phyloP scores from a whole-genome alignment of 345 rosid genomes.

The Gossypium raimondii region DNA sequence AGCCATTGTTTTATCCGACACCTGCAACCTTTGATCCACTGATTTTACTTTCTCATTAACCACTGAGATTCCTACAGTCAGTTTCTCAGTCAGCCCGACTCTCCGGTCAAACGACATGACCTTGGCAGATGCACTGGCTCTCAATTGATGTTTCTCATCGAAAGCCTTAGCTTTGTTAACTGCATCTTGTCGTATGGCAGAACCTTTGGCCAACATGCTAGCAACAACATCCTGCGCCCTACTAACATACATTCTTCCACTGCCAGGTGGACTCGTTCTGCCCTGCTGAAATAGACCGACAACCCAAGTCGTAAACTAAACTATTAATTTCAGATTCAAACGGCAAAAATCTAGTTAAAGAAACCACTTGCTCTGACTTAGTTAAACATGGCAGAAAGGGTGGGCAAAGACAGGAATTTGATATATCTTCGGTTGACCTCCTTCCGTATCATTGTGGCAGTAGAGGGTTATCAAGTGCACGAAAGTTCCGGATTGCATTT shows the following conservation, averaged over 20 bases:
- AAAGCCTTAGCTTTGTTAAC: slow-evolving; percentile 91
- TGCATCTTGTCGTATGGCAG: slow-evolving; percentile 87
- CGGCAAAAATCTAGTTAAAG: not conserved
- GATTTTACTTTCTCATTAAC: slow-evolving; percentile 93
- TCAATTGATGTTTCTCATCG: slow-evolving; percentile 78
- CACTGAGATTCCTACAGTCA: slow-evolving; percentile 72
- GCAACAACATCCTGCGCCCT: slow-evolving; percentile 87
- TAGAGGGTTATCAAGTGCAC: not conserved
- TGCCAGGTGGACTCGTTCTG: slow-evolving; percentile 38
- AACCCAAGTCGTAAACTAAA: not conserved
- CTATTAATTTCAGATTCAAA: slow-evolving; percentile 6
- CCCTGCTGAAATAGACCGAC: slow-evolving; percentile 39
- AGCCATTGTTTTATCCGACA: slow-evolving; percentile 96
- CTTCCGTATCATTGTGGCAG: not conserved
- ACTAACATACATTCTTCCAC: slow-evolving; percentile 63
- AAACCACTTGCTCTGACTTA: not conserved
- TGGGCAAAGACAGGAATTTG: not conserved
- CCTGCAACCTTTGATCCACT: slow-evolving; percentile 91
- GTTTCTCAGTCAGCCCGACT: slow-evolving; percentile 81
- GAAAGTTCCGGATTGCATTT: not conserved
- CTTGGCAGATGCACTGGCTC: slow-evolving; percentile 89
- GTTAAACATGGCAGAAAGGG: not conserved
- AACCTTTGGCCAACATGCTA: slow-evolving; percentile 77
- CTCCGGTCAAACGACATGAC: slow-evolving; percentile 71
- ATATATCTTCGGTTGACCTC: not conserved